Conservation (phyloP, 805 yeast species). For the Scheffersomyces spartinae region DNA sequence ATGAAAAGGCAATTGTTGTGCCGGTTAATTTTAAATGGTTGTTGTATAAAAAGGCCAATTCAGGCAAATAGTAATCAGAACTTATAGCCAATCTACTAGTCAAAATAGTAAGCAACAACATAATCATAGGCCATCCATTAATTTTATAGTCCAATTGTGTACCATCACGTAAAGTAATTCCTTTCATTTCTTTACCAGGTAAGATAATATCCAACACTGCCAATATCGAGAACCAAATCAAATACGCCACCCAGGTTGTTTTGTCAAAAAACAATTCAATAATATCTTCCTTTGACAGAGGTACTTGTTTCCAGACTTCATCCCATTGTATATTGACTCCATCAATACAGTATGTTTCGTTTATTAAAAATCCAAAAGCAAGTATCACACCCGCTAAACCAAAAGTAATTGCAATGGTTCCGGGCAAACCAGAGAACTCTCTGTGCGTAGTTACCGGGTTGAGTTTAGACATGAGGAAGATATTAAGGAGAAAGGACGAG, state of each 20-base stretch:
- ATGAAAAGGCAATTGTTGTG: conserved; percentile 53
- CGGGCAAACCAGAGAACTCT: conserved; percentile 74
- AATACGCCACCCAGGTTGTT: conserved; percentile 51
- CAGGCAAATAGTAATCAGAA: conserved; percentile 56
- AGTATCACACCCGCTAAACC: conserved; percentile 59
- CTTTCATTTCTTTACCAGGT: conserved; percentile 55
- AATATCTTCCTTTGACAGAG: conserved; percentile 12
- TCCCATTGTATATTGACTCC: conserved; percentile 36
- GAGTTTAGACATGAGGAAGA: conserved; percentile 11
- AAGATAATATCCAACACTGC: conserved; percentile 51
- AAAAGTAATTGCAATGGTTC: conserved; percentile 54
- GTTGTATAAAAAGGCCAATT: conserved; percentile 62
- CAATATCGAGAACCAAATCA: conserved; percentile 60
- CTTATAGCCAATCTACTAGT: conserved; percentile 36
- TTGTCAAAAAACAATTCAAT: conserved; percentile 26
- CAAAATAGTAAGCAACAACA: conserved; percentile 25
- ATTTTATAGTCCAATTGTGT: conserved; percentile 60
- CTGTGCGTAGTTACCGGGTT: conserved; percentile 64
- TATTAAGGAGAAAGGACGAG: too few species aligned
- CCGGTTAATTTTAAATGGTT: conserved; percentile 56
- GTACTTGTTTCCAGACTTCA: conserved; percentile 24
- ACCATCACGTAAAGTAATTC: conserved; percentile 70
- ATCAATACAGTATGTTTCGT: conserved; percentile 41
- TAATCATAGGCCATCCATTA: conserved; percentile 59
- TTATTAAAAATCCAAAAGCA: conserved; percentile 48